Evolutionary conservation across 208 protist genomes (phyloP).

Genomic region (Vickermania ingenoplastis): DNA sequence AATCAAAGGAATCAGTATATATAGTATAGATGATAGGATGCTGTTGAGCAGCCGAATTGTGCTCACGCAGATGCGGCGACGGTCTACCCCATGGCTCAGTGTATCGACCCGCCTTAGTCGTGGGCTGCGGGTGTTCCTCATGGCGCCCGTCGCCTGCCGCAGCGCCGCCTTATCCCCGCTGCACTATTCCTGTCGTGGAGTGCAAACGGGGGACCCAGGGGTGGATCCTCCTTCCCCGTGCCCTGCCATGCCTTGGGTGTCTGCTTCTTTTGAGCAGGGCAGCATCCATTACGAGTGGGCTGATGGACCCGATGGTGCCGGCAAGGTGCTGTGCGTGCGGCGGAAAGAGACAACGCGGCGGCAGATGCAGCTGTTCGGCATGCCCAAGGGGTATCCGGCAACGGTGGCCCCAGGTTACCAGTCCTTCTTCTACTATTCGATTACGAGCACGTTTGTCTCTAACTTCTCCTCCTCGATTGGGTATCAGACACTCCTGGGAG

Average conservation of each 20-base stretch:
- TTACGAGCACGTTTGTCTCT: constrained; percentile 58
- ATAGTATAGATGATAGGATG: too few relatives aligned
- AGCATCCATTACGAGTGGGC: constrained; percentile 5
- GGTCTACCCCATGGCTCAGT: too few relatives aligned
- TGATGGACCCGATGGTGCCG: not conserved
- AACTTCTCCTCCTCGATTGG: constrained; percentile 83
- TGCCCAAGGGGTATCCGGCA: constrained; percentile 68
- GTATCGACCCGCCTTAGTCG: too few relatives aligned
- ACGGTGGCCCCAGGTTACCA: constrained; percentile 63
- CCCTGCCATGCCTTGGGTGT: not conserved
- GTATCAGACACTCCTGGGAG: constrained; percentile 72
- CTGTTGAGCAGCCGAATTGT: too few relatives aligned
- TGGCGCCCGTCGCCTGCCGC: too few relatives aligned
- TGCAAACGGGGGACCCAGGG: too few relatives aligned
- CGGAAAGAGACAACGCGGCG: constrained; percentile 21
- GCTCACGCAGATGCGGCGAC: too few relatives aligned
- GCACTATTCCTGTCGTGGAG: too few relatives aligned
- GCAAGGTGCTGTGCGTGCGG: constrained; percentile 19
- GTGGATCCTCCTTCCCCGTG: not conserved
- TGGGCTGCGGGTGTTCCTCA: too few relatives aligned
- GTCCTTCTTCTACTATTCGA: constrained; percentile 70
- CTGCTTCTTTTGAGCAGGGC: not conserved
- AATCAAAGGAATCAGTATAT: too few relatives aligned
- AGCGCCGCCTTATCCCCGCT: too few relatives aligned
- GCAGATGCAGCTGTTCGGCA: constrained; percentile 45